These are phyloP conservation scores for Sporisorium scitamineum DNA, from an alignment of 1,284 basidiomycete genomes.

Conservation along the genomic window DNA sequence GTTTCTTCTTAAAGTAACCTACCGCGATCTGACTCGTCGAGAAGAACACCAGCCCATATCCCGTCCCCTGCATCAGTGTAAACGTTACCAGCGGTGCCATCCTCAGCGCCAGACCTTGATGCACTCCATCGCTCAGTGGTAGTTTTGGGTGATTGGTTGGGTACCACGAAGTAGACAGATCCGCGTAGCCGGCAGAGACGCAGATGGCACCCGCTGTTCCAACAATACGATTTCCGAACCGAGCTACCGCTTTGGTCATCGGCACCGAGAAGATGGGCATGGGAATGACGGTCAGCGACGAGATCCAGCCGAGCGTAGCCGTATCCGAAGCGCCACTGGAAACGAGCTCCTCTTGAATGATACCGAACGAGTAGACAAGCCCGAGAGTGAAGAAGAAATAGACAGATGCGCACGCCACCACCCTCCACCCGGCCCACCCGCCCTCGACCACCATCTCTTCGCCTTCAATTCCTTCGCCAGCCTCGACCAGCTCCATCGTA, in stretches of 20 bases:
- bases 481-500: slow-evolving; percentile 79
- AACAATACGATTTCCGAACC: slow-evolving; percentile 56
- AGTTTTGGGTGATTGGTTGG: slow-evolving; percentile 18
- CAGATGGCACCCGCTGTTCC: slow-evolving; percentile 54
- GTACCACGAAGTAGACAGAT: slow-evolving; percentile 57
- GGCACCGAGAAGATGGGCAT: slow-evolving; percentile 64
- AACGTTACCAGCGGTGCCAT: slow-evolving; percentile 32
- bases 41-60: slow-evolving; percentile 50
- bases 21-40: slow-evolving; percentile 50
- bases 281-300: slow-evolving; percentile 58
- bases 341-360: slow-evolving; percentile 65
- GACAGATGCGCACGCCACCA: slow-evolving; percentile 34
- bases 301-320: slow-evolving; percentile 67
- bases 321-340: slow-evolving; percentile 59
- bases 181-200: slow-evolving; percentile 56
- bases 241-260: slow-evolving; percentile 61
- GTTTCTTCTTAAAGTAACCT: slow-evolving; percentile 63
- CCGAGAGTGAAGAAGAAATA: slow-evolving; percentile 61
- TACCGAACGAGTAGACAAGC: slow-evolving; percentile 66
- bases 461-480: background rate
- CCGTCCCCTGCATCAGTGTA: slow-evolving; percentile 34
- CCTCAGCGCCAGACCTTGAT: slow-evolving; percentile 15
- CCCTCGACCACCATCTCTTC: slow-evolving; percentile 26
- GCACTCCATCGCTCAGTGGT: slow-evolving; percentile 14
- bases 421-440: slow-evolving; percentile 30